These are phyloP conservation scores for Solanum bulbocastanum DNA, from an alignment of 257 asterid genomes.

Conservation along the genomic window DNA sequence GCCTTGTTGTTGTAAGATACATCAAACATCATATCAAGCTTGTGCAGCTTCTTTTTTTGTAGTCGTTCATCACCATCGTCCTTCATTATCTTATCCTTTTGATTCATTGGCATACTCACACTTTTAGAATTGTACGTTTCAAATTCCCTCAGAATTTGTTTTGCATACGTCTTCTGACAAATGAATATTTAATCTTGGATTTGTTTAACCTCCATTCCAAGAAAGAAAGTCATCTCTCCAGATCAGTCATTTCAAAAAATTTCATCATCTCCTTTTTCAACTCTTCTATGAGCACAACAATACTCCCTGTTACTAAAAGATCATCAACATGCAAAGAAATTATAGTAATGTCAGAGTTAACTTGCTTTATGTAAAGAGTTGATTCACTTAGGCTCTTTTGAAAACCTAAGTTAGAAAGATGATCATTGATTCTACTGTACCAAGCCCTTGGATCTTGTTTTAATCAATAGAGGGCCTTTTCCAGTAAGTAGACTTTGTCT, in stretches of 20 bases:
- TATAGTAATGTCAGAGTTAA: background rate
- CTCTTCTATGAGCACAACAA: background rate
- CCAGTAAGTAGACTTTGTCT: too few relatives aligned
- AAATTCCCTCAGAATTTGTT: background rate
- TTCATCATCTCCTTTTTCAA: background rate
- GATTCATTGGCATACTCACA: background rate
- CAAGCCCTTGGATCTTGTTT: background rate
- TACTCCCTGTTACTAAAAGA: background rate
- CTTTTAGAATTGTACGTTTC: background rate
- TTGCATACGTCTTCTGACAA: background rate
- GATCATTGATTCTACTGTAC: background rate
- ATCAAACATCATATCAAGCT: background rate
- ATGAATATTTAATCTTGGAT: background rate
- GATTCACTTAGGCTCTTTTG: background rate
- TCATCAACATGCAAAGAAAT: background rate
- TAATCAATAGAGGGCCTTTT: too few relatives aligned
- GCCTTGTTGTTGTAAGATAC: background rate
- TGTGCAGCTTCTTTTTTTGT: background rate
- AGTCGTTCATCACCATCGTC: background rate
- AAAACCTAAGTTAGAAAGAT: background rate
- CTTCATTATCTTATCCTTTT: background rate
- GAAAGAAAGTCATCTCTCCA: background rate
- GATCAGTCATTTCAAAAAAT: background rate
- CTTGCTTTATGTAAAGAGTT: background rate
- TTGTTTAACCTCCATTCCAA: background rate